Evolutionary conservation across 2,329 filamentous ascomycete genomes (phyloP).

Genomic region (Zymoseptoria pseudotritici): DNA sequence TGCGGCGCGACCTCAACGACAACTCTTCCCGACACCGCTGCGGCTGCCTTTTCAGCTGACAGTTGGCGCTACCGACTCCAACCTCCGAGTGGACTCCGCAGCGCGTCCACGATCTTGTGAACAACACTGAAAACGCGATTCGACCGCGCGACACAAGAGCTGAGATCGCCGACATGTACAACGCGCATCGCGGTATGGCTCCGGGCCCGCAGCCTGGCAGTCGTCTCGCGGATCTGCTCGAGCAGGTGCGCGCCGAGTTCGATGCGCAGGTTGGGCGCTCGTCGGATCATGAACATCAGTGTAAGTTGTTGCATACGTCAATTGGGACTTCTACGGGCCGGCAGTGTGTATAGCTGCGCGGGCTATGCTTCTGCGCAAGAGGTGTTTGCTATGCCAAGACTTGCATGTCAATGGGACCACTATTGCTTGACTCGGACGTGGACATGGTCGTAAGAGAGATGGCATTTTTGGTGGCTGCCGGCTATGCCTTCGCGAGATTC

Average conservation of each 20-base stretch:
- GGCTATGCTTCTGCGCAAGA: background rate
- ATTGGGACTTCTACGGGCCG: background rate
- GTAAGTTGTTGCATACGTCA: conserved; percentile 51
- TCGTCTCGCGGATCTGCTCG: conserved; percentile 84
- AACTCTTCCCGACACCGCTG: background rate
- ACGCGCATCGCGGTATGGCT: conserved; percentile 74
- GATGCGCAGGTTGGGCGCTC: conserved; percentile 65
- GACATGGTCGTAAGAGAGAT: background rate
- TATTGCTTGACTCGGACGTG: too few species aligned
- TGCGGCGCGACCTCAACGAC: background rate
- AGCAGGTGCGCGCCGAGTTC: conserved; percentile 85
- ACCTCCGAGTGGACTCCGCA: background rate
- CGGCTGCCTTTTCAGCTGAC: background rate
- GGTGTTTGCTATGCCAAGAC: background rate
- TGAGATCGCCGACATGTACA: conserved; percentile 59
- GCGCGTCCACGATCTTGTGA: background rate
- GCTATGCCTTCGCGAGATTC: background rate
- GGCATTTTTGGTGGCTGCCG: background rate
- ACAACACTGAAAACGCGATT: background rate
- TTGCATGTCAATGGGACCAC: background rate
- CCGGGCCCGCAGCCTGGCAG: conserved; percentile 55
- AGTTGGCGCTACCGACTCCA: background rate
- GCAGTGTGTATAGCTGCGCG: background rate
- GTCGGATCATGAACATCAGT: conserved; percentile 85
- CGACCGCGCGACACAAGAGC: background rate